These are phyloP conservation scores for Aureoboletus auriporus DNA, from an alignment of 768 basidiomycete genomes.

Conservation along the genomic window DNA sequence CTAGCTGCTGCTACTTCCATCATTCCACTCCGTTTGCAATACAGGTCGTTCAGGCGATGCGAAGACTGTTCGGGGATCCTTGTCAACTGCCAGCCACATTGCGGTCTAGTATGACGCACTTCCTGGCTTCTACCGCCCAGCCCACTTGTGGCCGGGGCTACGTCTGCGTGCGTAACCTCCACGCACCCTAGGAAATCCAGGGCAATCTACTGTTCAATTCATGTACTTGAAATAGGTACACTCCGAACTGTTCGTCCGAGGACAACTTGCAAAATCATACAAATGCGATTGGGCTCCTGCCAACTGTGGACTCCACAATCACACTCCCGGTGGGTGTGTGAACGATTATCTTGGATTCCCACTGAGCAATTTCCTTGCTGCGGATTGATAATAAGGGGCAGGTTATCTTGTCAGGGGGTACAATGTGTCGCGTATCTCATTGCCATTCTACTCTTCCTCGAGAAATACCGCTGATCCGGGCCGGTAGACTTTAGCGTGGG, in stretches of 20 bases:
- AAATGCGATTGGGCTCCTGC: too few species aligned
- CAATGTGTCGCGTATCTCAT: neutral
- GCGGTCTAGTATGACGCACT: conserved; percentile 6
- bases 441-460: too few species aligned
- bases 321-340: too few species aligned
- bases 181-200: neutral
- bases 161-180: neutral
- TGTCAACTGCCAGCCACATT: neutral
- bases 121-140: neutral
- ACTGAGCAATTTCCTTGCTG: too few species aligned
- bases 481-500: neutral
- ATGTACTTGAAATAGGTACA: neutral
- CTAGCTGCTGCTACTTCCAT: neutral
- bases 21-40: neutral
- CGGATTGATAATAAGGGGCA: neutral
- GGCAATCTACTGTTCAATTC: neutral
- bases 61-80: neutral
- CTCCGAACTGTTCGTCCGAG: neutral
- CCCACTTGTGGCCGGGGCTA: neutral
- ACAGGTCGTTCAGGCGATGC: neutral
- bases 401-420: neutral
- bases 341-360: too few species aligned
- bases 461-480: too few species aligned
- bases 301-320: too few species aligned
- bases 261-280: neutral